Evolutionary conservation across 2,329 filamentous ascomycete genomes (phyloP).

Genomic region (Phaeosphaeriaceae sp.): DNA sequence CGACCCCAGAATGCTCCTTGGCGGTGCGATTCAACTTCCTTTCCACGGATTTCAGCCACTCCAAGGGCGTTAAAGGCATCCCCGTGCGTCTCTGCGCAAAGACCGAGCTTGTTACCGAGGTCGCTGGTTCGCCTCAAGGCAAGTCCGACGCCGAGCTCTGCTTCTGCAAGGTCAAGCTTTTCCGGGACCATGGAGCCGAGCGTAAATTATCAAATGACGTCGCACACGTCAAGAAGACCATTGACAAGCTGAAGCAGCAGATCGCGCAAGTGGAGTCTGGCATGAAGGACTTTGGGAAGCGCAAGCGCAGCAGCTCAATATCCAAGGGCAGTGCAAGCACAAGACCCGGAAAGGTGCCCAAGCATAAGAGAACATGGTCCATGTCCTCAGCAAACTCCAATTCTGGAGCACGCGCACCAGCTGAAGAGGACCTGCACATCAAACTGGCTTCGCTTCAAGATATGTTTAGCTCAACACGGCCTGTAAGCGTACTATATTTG

Average conservation of each 20-base stretch:
- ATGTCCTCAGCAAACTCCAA: constrained; percentile 74
- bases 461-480: constrained; percentile 86
- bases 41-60: constrained; percentile 98
- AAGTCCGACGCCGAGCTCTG: constrained; percentile 73
- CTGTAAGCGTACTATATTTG: constrained; percentile 79
- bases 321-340: constrained; percentile 58
- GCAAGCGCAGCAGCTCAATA: constrained; percentile 65
- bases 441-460: constrained; percentile 82
- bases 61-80: constrained; percentile 97
- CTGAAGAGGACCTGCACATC: constrained; percentile 76
- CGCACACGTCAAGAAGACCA: constrained; percentile 93
- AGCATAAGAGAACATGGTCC: constrained; percentile 95
- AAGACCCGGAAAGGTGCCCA: constrained; percentile 80
- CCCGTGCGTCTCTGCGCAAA: constrained; percentile 93
- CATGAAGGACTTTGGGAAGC: constrained; percentile 66
- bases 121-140: constrained; percentile 55
- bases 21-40: constrained; percentile 97
- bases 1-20: constrained; percentile 78
- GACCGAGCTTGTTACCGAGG: constrained; percentile 72
- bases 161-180: constrained; percentile 96
- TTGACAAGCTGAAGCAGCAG: constrained; percentile 95
- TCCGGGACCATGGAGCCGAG: constrained; percentile 94
- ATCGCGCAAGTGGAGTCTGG: constrained; percentile 77
- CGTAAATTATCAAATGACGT: constrained; percentile 94
- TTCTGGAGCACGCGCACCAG: constrained; percentile 52